Evolutionary conservation across 805 yeast species (phyloP).

Genomic region (Maudiozyma saulgeensis): DNA sequence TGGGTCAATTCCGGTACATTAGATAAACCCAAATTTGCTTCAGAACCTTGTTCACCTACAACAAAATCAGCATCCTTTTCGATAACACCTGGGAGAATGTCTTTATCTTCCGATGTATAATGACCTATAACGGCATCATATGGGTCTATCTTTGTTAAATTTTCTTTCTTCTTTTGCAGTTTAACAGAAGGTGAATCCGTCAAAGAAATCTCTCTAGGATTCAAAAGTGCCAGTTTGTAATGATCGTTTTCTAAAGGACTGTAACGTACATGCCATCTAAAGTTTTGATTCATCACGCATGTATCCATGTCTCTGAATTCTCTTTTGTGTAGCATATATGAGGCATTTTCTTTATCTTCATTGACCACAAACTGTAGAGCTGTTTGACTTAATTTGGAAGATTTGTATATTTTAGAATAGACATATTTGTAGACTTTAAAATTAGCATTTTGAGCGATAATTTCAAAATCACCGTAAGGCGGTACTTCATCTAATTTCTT

Average conservation of each 20-base stretch:
- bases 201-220: slow-evolving; percentile 2
- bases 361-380: slow-evolving; percentile 4
- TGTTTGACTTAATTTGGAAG: neutral
- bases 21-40: slow-evolving; percentile 6
- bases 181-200: slow-evolving; percentile 3
- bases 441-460: slow-evolving; percentile 2
- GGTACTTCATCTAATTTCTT: slow-evolving; percentile 6
- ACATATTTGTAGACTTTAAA: slow-evolving; percentile 7
- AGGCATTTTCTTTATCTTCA: neutral
- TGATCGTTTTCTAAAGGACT: slow-evolving; percentile 5
- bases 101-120: slow-evolving; percentile 7
- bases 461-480: slow-evolving; percentile 6
- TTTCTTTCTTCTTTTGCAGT: slow-evolving; percentile 1
- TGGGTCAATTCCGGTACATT: slow-evolving; percentile 10
- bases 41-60: slow-evolving; percentile 8
- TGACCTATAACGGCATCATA: slow-evolving; percentile 6
- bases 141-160: neutral
- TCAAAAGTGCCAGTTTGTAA: slow-evolving; percentile 7
- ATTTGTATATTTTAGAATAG: slow-evolving; percentile 8
- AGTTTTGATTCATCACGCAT: slow-evolving; percentile 2
- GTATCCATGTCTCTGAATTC: slow-evolving; percentile 8
- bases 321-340: slow-evolving; percentile 3
- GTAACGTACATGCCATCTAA: slow-evolving; percentile 10
- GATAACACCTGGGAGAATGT: slow-evolving; percentile 4
- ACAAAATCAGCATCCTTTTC: slow-evolving; percentile 8